Evolutionary conservation across 2,329 filamentous ascomycete genomes (phyloP).

Genomic region (Fusarium transvaalense): DNA sequence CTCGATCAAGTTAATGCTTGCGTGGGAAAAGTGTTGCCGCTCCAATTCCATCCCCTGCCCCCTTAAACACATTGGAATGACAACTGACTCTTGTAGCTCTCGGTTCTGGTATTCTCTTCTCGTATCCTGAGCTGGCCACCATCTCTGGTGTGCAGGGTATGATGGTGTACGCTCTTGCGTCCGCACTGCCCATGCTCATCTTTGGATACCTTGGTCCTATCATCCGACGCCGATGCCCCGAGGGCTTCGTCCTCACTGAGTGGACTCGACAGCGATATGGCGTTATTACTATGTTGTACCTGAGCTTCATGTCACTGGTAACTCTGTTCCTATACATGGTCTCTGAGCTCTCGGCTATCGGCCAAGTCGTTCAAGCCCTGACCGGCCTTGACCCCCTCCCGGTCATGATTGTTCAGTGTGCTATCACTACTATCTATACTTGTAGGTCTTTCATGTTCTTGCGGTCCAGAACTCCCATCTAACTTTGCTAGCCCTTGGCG

Average conservation of each 20-base stretch:
- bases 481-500: constrained; percentile 73
- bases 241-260: constrained; percentile 86
- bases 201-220: constrained; percentile 82
- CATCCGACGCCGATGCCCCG: constrained; percentile 82
- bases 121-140: constrained; percentile 84
- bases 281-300: constrained; percentile 73
- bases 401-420: constrained; percentile 81
- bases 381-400: constrained; percentile 81
- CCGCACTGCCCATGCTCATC: constrained; percentile 77
- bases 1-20: constrained; percentile 99
- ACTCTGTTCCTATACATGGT: constrained; percentile 92
- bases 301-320: constrained; percentile 82
- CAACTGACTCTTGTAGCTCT: constrained; percentile 73
- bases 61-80: constrained; percentile 29
- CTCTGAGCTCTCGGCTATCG: constrained; percentile 82
- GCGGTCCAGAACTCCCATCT: neutral
- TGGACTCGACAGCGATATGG: constrained; percentile 87
- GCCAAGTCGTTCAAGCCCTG: constrained; percentile 80
- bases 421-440: constrained; percentile 85
- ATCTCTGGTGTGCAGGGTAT: constrained; percentile 84
- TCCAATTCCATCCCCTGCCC: constrained; percentile 60
- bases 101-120: constrained; percentile 85
- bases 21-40: constrained; percentile 98
- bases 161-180: constrained; percentile 79
- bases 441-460: constrained; percentile 61